Evolutionary conservation across 257 asterid genomes (phyloP).

Genomic region (Solanum habrochaites): DNA sequence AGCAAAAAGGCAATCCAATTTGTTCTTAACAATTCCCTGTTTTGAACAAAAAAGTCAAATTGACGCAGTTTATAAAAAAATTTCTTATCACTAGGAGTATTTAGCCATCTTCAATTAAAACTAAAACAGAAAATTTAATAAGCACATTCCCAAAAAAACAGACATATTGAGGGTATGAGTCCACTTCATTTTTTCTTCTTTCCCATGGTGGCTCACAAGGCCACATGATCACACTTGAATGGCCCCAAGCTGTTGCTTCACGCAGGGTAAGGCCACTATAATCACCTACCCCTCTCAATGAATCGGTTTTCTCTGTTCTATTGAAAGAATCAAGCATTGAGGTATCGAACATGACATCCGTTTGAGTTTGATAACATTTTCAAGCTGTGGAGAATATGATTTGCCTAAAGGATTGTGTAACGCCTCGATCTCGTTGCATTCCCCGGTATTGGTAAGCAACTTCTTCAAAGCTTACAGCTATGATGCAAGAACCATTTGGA

Average conservation of each 20-base stretch:
- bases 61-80: neutral
- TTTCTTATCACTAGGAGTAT: neutral
- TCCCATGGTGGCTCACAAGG: constrained; percentile 48
- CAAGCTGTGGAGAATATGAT: constrained; percentile 22
- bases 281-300: constrained; percentile 18
- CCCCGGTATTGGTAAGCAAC: neutral
- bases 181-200: constrained; percentile 20
- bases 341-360: constrained; percentile 20
- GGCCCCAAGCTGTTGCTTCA: constrained; percentile 49
- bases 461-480: constrained; percentile 6
- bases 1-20: neutral
- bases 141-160: neutral
- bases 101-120: neutral
- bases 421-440: constrained; percentile 19
- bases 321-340: constrained; percentile 2
- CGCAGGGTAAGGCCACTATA: constrained; percentile 39
- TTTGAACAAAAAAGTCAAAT: neutral
- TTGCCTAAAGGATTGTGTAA: constrained; percentile 25
- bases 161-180: neutral
- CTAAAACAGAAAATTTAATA: neutral
- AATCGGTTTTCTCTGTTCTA: constrained; percentile 10
- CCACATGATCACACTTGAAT: constrained; percentile 50
- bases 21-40: neutral
- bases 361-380: constrained; percentile 10
- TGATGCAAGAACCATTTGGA: constrained; percentile 28